Evolutionary conservation across 805 yeast species (phyloP), one percentile per base, ranked within the genome.

Genomic region (Wickerhamiella domercqiae): DNA sequence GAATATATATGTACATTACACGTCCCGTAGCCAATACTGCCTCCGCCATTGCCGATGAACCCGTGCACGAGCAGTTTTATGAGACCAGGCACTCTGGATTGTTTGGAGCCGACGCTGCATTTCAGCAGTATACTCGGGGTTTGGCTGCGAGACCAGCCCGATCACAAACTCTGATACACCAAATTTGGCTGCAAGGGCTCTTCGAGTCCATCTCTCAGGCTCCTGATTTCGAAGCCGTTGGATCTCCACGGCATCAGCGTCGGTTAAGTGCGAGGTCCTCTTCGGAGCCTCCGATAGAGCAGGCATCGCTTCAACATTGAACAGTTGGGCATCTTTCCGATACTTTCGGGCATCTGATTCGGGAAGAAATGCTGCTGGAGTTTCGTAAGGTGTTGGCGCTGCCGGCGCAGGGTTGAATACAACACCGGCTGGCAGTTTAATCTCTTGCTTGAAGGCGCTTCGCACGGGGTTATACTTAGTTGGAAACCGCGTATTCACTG

Each of bases 311-410:
- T 36, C 39, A 3, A 42, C 51, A 29, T 45, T 44, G 39, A 34
- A 42, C n/a, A 42, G 38, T 37, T 47, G 34, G 7, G 45, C 37
- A 22, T 55, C 62, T 43, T 46, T 49, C 22, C 39, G 32, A 2
- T 54, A 58, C 37, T 65, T 63, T 46, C 90, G 67, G 31, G 73
- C 71, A 51, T 79, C 82, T 7, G 28, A 29, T 13, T 22, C 28
- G 7, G 90, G 83, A 39, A 81, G 55, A 53, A 81, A 81, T 2
- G 75, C 72, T 37, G 64, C 65, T 14, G 93, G 93, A 2, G 90
- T 75, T 53, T 61, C 68, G 56, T 43, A 56, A 40, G 55, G 71
- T 9, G 68, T 57, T 20, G 76, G 64, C 11, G 78, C 68, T 3
- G 86, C 70, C 18, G 83, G 84, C 30, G 82, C 68, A 15, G 75